Evolutionary conservation across 352 stramenopile species (phyloP).

Genomic region (Chrysophaeum taylorii): DNA sequence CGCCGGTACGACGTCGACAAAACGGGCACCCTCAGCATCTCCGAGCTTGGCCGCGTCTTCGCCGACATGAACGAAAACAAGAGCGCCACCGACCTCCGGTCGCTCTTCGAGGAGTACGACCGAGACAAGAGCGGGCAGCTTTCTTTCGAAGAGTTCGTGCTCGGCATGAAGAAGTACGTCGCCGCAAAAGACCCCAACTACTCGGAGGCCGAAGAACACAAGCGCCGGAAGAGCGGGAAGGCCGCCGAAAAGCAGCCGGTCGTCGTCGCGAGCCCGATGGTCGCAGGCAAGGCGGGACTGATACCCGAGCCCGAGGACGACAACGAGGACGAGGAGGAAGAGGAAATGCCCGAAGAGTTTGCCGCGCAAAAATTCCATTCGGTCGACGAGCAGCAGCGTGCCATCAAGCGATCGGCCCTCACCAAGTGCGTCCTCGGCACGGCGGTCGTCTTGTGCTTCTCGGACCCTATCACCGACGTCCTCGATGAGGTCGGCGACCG

Average conservation of each 20-base stretch:
- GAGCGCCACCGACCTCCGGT: slow-evolving; percentile 54
- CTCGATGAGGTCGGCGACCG: slow-evolving; percentile 79
- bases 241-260: not conserved
- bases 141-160: slow-evolving; percentile 85
- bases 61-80: slow-evolving; percentile 82
- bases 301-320: not conserved
- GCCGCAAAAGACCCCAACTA: slow-evolving; percentile 31
- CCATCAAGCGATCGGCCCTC: slow-evolving; percentile 84
- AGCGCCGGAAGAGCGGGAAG: too few species aligned
- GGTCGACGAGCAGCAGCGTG: slow-evolving; percentile 83
- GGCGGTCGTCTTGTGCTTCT: slow-evolving; percentile 75
- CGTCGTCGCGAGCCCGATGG: not conserved
- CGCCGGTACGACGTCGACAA: slow-evolving; percentile 77
- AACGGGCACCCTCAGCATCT: slow-evolving; percentile 69
- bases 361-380: slow-evolving; percentile 80
- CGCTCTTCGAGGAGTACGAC: slow-evolving; percentile 75
- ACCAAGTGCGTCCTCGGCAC: slow-evolving; percentile 86
- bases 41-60: slow-evolving; percentile 81
- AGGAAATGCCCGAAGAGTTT: slow-evolving; percentile 83
- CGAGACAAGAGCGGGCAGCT: slow-evolving; percentile 75
- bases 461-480: slow-evolving; percentile 95
- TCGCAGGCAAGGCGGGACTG: too few species aligned
- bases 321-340: slow-evolving; percentile 55
- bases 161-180: slow-evolving; percentile 67
- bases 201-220: not conserved